Evolutionary conservation across 2,329 filamentous ascomycete species (phyloP).

Genomic region (Fusarium xylarioides): DNA sequence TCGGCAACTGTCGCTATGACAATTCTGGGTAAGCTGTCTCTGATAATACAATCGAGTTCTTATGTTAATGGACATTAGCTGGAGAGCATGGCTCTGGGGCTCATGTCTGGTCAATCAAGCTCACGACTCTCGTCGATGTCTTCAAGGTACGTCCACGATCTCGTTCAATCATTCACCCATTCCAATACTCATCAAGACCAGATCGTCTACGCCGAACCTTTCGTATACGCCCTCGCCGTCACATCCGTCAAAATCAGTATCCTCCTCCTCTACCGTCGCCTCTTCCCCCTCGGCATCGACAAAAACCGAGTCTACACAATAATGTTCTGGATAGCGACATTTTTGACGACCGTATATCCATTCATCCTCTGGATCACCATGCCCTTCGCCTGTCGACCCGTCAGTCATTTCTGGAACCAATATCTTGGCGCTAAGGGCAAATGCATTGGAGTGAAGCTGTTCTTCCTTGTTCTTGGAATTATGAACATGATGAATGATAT

Average conservation of each 20-base stretch:
- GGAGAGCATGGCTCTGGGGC: neutral
- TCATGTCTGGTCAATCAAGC: slow-evolving; percentile 10
- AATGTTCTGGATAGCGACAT: slow-evolving; percentile 3
- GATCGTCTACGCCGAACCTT: slow-evolving; percentile 11
- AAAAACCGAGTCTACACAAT: slow-evolving; percentile 6
- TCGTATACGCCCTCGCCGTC: slow-evolving; percentile 14
- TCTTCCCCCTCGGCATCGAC: slow-evolving; percentile 15
- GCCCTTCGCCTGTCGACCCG: neutral
- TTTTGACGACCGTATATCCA: neutral
- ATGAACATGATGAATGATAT: slow-evolving; percentile 25
- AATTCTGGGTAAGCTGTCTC: neutral
- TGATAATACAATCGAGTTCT: fast-evolving
- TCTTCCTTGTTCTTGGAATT: slow-evolving; percentile 11
- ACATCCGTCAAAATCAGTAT: slow-evolving; percentile 20
- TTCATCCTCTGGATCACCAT: slow-evolving; percentile 19
- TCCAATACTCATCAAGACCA: neutral
- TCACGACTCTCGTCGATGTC: neutral
- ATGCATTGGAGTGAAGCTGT: slow-evolving; percentile 2
- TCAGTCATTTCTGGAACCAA: slow-evolving; percentile 18
- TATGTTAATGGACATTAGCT: neutral
- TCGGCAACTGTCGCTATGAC: slow-evolving; percentile 4
- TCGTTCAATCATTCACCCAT: too few species aligned
- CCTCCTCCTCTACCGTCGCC: slow-evolving; percentile 11
- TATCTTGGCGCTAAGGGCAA: neutral
- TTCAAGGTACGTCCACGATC: neutral